These are phyloP conservation scores for Pseudozyma thailandica DNA, from an alignment of 1,284 basidiomycete genomes.

Conservation along the genomic window DNA sequence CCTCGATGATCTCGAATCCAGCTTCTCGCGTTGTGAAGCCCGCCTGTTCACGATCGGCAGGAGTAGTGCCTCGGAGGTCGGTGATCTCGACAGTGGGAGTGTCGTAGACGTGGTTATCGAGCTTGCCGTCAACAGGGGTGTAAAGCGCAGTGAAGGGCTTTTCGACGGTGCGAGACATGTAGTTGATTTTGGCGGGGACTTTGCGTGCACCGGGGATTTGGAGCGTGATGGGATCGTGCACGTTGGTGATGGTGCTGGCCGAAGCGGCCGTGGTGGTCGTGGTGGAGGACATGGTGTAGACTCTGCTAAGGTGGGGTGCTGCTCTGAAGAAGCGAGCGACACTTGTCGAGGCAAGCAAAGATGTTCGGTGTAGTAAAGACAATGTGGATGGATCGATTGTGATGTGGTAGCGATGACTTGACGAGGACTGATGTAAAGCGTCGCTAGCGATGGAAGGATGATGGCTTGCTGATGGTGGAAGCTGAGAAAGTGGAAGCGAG, in stretches of 20 bases:
- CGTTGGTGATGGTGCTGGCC: not conserved
- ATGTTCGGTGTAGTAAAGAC: too few species aligned
- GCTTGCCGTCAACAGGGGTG: conserved; percentile 29
- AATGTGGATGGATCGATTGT: not conserved
- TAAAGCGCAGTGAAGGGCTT: conserved; percentile 46
- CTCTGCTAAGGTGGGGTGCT: not conserved
- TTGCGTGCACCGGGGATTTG: conserved; percentile 33
- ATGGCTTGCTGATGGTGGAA: too few species aligned
- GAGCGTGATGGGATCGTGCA: conserved; percentile 16
- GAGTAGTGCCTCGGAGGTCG: conserved; percentile 40
- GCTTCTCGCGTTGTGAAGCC: conserved; percentile 48
- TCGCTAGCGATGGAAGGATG: too few species aligned
- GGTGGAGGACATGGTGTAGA: conserved; percentile 23
- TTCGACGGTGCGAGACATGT: conserved; percentile 46
- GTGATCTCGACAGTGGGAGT: conserved; percentile 39
- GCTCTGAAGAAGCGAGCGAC: not conserved
- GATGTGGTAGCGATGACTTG: too few species aligned
- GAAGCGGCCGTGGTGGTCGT: conserved; percentile 11
- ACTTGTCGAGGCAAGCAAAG: too few species aligned
- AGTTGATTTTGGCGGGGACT: conserved; percentile 51
- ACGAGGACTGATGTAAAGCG: too few species aligned
- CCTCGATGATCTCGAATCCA: conserved; percentile 55
- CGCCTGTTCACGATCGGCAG: conserved; percentile 18
- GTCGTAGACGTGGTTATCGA: conserved; percentile 45
- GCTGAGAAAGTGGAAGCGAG: too few species aligned